Evolutionary conservation across 805 yeast genomes (phyloP), one percentile per base, ranked within the genome.

Genomic region (Starmerella kuoi): DNA sequence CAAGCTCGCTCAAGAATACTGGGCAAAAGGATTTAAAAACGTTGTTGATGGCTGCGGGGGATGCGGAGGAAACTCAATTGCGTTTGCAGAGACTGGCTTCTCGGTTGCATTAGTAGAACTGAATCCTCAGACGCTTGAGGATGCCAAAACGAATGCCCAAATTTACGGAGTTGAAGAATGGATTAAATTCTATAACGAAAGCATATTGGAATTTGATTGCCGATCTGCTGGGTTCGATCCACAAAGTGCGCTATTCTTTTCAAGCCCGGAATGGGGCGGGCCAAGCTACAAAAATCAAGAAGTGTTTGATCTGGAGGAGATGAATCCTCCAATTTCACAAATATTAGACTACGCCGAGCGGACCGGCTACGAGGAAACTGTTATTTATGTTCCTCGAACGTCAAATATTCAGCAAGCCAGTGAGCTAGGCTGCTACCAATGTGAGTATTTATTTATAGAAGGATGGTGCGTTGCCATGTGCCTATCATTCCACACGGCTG

Each of bases 51-150:
- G 81, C 2, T 82, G 83, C 52, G 77, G 88, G 49, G 95, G 95
- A 0, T 94, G 86, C 1, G 95, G 94, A 1, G 94, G 94, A 0
- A 84, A 84, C 55, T 64, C 81, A 1, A 79, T 83, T 19, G 94
- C 83, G 51, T 73, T 86, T 58, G 87, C 37, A 54, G 65, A 41
- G 48, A 56, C 26, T 6, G 82, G 59, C n/a, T 28, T 49, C 28
- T 37, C 39, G 5, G 59, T 54, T 3, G 43, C 48, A 3, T 50
- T 44, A 36, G 50, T 58, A 15, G 66, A 62, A 7, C 37, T 48
- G 15, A 50, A 57, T 19, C 37, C 35, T 5, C 42, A 42, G 5
- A 55, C 50, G 4, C 18, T 40, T 17, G 42, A 33, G 25, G 54
- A 57, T 22, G 63, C 65, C 2, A 31, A 28, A 24, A 73, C 76